Base-by-base conservation (phyloP, 139 green algal genomes). In the Trebouxia sp. region DNA sequence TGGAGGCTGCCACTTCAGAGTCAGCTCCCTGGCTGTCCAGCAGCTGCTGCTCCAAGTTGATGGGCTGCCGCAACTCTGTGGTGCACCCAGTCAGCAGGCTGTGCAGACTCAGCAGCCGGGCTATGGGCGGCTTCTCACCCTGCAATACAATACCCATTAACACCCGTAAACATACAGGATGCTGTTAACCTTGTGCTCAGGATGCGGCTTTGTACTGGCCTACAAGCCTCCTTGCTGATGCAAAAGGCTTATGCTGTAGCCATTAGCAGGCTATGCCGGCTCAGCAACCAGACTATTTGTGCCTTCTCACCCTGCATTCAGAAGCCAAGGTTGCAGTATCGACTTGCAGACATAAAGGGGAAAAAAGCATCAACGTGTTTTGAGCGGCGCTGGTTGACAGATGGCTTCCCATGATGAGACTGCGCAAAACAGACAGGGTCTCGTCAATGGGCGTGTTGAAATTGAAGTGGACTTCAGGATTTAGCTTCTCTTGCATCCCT, bases 41-140 rank as follows among this genome's bases (percentile, higher is more conserved):
- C 28, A 75, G 65, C 65, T 75, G 65, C 35, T 75, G 35, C 65
- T 75, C 65, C n/a, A 75, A 30, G 8, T 75, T 43, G 35, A 75
- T 43, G 35, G 65, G 65, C 65, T 75, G 65, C 35, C 65, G 65
- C 65, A 75, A 30, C 35, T 75, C 65, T 35, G 53, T 65, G 22
- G 53, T 65, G 11, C 53, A 65, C 22, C 53, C 53, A 1, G 53
- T 65, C 53, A 65, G 53, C 53, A 65, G 30, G 53, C 8, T 65
- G 10, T 65, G 53, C 53, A 65, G 53, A 28, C 32, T 24, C 53
- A 65, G 53, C 10, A 65, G 53, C 1, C 53, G 53, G 22, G 30
- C 53, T 24, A 65, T 24, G 30, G 53, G 2, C 30, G 53, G 53
- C 53, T 28, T 20, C 10, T 65, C 53, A 8, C 53, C 53, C 53